Percentiles rank a stretch among this genome's conserved stretches.
Evolutionary conservation across 1,284 basidiomycete species (phyloP).

Genomic region (Coriolopsis trogii): DNA sequence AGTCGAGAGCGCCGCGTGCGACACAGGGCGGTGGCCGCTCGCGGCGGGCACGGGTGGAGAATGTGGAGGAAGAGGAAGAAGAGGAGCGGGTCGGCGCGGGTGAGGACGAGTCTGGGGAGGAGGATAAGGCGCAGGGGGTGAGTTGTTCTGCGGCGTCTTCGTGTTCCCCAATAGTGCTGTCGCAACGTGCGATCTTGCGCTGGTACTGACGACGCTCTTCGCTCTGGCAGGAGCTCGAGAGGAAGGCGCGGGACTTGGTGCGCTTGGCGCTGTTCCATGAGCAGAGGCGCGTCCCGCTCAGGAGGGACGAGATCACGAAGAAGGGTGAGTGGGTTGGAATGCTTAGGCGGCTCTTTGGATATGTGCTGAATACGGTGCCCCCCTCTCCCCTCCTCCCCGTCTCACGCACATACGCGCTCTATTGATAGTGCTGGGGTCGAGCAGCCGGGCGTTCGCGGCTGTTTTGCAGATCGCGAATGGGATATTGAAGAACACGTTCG

Average conservation of each 20-base stretch:
- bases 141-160: neutral
- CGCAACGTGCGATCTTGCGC: neutral
- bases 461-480: constrained; percentile 63
- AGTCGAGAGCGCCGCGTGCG: constrained; percentile 33
- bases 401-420: neutral
- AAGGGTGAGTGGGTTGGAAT: constrained; percentile 53
- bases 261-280: constrained; percentile 76
- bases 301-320: constrained; percentile 78
- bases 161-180: neutral
- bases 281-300: constrained; percentile 59
- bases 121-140: constrained; percentile 12
- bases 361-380: neutral
- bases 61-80: constrained; percentile 27
- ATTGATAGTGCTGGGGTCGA: constrained; percentile 59
- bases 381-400: neutral
- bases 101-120: constrained; percentile 2
- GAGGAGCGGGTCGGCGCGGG: neutral
- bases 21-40: constrained; percentile 14
- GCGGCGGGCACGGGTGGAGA: constrained; percentile 19
- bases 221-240: constrained; percentile 58
- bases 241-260: constrained; percentile 67
- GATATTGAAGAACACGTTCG: constrained; percentile 62
- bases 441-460: constrained; percentile 55
- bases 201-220: too few relatives aligned
- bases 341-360: neutral